Conservation (phyloP, 768 basidiomycete species). For the Hypsizygus marmoreus region DNA sequence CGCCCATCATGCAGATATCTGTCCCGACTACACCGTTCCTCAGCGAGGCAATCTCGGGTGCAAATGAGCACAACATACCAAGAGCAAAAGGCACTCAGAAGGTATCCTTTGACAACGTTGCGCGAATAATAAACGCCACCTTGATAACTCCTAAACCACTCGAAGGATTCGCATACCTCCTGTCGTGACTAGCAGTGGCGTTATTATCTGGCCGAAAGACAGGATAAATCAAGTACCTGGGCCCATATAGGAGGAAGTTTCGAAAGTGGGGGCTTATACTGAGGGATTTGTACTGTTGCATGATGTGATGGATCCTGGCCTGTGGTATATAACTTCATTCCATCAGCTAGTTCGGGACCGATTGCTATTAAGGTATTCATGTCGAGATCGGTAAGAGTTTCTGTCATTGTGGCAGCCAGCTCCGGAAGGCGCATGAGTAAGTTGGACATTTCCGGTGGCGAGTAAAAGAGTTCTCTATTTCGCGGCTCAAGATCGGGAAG, state of each 20-base stretch:
- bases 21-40: conserved; percentile 56
- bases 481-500: no score
- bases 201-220: conserved; percentile 1
- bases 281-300: neutral
- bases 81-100: conserved; percentile 71
- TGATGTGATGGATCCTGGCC: neutral
- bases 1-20: conserved; percentile 62
- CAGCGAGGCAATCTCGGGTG: neutral
- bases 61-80: conserved; percentile 45
- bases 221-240: conserved; percentile 27
- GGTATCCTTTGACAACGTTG: conserved; percentile 70
- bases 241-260: conserved; percentile 45
- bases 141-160: conserved; percentile 78
- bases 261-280: conserved; percentile 24
- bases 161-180: conserved; percentile 80
- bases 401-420: no score
- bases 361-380: neutral
- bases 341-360: neutral
- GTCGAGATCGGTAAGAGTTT: neutral
- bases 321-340: neutral
- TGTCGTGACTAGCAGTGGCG: conserved; percentile 62
- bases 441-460: no score
- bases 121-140: conserved; percentile 72
- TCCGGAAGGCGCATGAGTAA: no score
- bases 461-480: no score